These are phyloP conservation scores for Pyricularia pennisetigena DNA, from an alignment of 2,329 filamentous ascomycete genomes.

Conservation along the genomic window DNA sequence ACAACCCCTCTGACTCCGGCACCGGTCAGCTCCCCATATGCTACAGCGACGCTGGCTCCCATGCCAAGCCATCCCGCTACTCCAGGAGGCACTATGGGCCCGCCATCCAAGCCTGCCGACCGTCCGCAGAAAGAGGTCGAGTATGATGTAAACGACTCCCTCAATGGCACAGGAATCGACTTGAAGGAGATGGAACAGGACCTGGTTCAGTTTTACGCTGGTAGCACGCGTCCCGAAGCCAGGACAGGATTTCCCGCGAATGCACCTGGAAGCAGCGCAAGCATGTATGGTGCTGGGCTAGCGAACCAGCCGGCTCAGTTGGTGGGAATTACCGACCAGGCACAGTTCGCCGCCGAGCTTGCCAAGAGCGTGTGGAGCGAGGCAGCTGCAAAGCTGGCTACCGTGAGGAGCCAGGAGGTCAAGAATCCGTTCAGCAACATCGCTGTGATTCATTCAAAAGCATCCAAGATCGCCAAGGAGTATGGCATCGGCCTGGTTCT, in stretches of 20 bases:
- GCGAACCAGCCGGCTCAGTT: constrained; percentile 51
- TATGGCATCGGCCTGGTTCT: constrained; percentile 46
- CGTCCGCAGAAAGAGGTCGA: constrained; percentile 50
- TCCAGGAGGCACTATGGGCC: constrained; percentile 37
- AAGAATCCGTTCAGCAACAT: constrained; percentile 64
- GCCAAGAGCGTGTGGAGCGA: constrained; percentile 57
- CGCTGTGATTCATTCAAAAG: constrained; percentile 48
- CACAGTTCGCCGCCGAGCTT: constrained; percentile 55
- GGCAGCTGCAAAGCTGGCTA: constrained; percentile 52
- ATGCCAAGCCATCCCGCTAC: constrained; percentile 10
- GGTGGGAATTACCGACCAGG: constrained; percentile 38
- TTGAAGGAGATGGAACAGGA: constrained; percentile 78
- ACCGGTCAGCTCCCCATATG: constrained; percentile 5
- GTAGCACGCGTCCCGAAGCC: constrained; percentile 30
- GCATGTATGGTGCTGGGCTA: constrained; percentile 55
- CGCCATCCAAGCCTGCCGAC: constrained; percentile 51
- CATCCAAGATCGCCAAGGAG: constrained; percentile 47
- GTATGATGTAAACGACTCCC: constrained; percentile 73
- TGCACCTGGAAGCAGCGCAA: constrained; percentile 41
- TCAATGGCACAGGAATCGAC: constrained; percentile 80
- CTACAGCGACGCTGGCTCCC: constrained; percentile 14
- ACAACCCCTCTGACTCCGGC: constrained; percentile 1
- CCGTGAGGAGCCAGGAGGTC: constrained; percentile 57
- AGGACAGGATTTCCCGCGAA: constrained; percentile 46
- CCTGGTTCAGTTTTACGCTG: constrained; percentile 57